Percentiles rank a stretch among this genome's conserved stretches.
Conservation (phyloP, 306 rosid species). For the Malus sieversii region DNA sequence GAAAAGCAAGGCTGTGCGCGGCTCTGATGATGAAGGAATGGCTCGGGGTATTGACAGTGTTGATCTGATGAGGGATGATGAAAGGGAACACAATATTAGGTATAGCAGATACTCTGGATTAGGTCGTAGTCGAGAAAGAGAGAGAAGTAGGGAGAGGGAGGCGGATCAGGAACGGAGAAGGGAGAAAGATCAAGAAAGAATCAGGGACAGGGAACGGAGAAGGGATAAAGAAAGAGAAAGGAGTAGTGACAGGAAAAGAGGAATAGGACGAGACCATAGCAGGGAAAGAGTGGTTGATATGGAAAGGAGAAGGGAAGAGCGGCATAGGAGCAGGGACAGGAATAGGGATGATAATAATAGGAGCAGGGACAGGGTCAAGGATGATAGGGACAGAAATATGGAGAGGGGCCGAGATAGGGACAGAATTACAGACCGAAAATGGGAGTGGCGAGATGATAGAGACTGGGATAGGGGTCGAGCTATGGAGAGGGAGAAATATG, state of each 20-base stretch:
- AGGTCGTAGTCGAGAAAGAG: conserved; percentile 31
- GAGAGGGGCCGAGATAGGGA: conserved; percentile 23
- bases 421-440: conserved; percentile 6
- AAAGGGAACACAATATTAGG: conserved; percentile 31
- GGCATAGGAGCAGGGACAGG: conserved; percentile 35
- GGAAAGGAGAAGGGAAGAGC: conserved; percentile 44
- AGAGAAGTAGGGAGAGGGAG: conserved; percentile 44
- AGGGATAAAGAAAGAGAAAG: conserved; percentile 49
- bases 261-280: conserved; percentile 35
- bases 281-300: conserved; percentile 45
- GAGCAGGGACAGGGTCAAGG: conserved; percentile 10
- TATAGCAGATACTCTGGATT: conserved; percentile 17
- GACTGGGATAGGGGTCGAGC: conserved; percentile 32
- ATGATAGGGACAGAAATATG: conserved; percentile 23
- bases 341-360: conserved; percentile 37
- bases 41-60: conserved; percentile 10
- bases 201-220: conserved; percentile 44
- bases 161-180: conserved; percentile 20
- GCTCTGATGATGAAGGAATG: conserved; percentile 38
- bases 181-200: conserved; percentile 49
- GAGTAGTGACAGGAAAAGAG: conserved; percentile 49
- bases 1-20: conserved; percentile 26
- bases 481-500: conserved; percentile 38
- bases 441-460: conserved; percentile 28
- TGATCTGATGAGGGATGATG: conserved; percentile 39